Evolutionary conservation across 176 grass and related monocot species (phyloP).

Genomic region (Microstegium vimineum): DNA sequence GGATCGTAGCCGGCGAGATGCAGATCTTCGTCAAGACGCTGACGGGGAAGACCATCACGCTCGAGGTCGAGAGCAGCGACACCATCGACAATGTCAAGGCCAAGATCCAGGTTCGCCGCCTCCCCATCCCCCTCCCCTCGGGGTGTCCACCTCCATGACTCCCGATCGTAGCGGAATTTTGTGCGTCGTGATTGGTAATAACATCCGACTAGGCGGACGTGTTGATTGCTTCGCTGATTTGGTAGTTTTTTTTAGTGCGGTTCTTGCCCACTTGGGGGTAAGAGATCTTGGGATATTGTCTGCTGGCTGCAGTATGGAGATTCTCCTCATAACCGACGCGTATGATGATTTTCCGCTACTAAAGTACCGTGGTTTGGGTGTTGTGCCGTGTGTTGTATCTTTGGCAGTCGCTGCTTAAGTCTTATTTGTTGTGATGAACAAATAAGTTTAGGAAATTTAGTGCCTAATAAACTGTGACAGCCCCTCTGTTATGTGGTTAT

Average conservation of each 20-base stretch:
- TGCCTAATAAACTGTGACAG: not conserved
- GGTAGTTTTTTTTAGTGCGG: not conserved
- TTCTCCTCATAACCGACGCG: not conserved
- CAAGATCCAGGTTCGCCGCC: slow-evolving; percentile 66
- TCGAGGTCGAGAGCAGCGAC: slow-evolving; percentile 85
- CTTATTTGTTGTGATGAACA: not conserved
- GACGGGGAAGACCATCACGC: slow-evolving; percentile 81
- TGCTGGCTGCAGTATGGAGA: not conserved
- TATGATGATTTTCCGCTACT: not conserved
- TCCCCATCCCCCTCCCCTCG: not conserved
- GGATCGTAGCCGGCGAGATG: slow-evolving; percentile 6
- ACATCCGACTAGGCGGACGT: not conserved
- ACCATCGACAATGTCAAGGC: slow-evolving; percentile 84
- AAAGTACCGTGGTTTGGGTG: not conserved
- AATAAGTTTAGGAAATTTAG: not conserved
- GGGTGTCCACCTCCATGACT: too few species aligned
- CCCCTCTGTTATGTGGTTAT: not conserved
- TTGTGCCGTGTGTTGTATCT: not conserved
- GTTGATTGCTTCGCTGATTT: not conserved
- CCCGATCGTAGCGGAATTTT: not conserved
- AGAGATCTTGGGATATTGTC: not conserved
- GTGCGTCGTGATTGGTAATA: not conserved
- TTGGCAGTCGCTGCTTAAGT: not conserved
- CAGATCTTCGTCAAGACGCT: slow-evolving; percentile 71
- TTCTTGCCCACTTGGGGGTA: not conserved